Conservation (phyloP, 345 rosid genomes). For the Eucalyptus leucophloia region DNA sequence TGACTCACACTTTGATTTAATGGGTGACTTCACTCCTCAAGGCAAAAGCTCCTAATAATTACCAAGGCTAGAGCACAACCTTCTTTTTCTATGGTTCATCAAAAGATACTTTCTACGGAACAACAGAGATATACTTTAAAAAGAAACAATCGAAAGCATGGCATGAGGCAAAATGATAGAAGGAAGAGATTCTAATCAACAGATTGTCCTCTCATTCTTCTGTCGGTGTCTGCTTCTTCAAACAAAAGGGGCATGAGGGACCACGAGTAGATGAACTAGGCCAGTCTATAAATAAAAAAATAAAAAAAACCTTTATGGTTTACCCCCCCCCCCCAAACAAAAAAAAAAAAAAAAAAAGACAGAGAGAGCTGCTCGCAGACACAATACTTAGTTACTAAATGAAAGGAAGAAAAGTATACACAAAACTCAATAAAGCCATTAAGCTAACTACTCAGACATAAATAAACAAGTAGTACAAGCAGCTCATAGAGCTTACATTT, state of each 20-base stretch:
- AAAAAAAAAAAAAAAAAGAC: background rate
- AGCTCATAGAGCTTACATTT: conserved; percentile 55
- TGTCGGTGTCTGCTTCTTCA: background rate
- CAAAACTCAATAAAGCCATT: background rate
- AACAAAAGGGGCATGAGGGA: background rate
- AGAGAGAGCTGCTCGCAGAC: background rate
- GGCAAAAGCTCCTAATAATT: background rate
- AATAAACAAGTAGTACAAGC: background rate
- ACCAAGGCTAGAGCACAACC: background rate
- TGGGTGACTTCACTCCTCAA: background rate
- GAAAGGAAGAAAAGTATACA: background rate
- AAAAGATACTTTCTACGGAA: background rate
- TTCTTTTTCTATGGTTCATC: background rate
- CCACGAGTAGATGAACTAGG: background rate
- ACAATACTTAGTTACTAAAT: background rate
- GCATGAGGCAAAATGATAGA: background rate
- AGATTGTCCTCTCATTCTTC: background rate
- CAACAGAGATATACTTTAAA: background rate
- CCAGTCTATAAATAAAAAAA: background rate
- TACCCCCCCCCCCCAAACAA: background rate
- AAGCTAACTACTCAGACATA: background rate
- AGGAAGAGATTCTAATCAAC: background rate
- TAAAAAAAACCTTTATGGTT: background rate
- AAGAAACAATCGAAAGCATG: background rate
- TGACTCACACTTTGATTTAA: background rate